These are phyloP conservation scores for Pichia paraexigua DNA, from an alignment of 805 yeast species.

Conservation along the genomic window DNA sequence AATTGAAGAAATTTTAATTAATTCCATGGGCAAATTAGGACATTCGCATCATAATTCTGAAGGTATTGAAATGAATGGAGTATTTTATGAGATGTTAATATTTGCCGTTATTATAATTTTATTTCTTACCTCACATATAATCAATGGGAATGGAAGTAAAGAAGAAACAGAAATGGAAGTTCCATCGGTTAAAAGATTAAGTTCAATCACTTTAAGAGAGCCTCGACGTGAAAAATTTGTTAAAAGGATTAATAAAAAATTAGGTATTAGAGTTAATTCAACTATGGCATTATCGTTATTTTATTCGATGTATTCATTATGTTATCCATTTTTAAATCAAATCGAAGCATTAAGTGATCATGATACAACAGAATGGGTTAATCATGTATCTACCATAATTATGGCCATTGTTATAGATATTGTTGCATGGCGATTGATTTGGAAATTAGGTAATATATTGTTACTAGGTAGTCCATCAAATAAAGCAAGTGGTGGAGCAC, in stretches of 20 bases:
- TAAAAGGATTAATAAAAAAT: background rate
- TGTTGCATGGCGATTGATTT: conserved; percentile 34
- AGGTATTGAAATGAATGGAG: conserved; percentile 16
- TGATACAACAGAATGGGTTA: conserved; percentile 15
- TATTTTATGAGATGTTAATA: conserved; percentile 26
- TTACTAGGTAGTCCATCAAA: conserved; percentile 45
- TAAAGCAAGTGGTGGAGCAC: conserved; percentile 34
- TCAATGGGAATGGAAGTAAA: conserved; percentile 8
- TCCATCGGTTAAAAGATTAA: conserved; percentile 16
- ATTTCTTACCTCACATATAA: conserved; percentile 26
- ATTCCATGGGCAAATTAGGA: conserved; percentile 19
- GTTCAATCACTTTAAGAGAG: conserved; percentile 23
- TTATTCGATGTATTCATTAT: conserved; percentile 25
- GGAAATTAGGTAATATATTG: conserved; percentile 43
- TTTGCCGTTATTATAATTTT: conserved; percentile 24
- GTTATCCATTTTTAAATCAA: conserved; percentile 17
- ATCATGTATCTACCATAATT: conserved; percentile 20
- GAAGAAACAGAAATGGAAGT: conserved; percentile 1
- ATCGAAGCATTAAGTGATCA: background rate
- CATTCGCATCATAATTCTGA: conserved; percentile 19
- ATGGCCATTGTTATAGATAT: conserved; percentile 19
- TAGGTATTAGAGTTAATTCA: conserved; percentile 26
- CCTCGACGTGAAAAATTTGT: conserved; percentile 12
- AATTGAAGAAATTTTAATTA: conserved; percentile 62
- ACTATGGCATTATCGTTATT: conserved; percentile 38